A percentile compares a stretch with the other conserved stretches of the same genome.
These are phyloP conservation scores for Lecanosticta acicola DNA, from an alignment of 2,329 filamentous ascomycete species.

Conservation along the genomic window DNA sequence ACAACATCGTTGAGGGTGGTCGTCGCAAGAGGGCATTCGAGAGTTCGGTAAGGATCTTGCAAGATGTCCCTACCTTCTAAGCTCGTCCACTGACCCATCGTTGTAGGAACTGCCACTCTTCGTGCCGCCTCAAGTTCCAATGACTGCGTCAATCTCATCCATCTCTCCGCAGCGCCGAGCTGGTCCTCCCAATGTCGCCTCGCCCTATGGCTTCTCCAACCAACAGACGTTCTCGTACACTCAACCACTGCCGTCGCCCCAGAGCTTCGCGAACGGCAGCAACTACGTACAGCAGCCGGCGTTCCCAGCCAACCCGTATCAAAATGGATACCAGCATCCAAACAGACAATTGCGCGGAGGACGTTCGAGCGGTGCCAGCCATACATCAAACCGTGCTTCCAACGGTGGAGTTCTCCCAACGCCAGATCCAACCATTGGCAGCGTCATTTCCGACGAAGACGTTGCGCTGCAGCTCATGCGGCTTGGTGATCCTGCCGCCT, in stretches of 20 bases:
- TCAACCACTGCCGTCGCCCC: constrained; percentile 75
- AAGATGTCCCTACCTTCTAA: background rate
- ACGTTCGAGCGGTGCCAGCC: constrained; percentile 35
- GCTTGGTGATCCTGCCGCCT: constrained; percentile 86
- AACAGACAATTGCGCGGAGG: constrained; percentile 57
- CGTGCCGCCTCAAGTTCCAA: constrained; percentile 86
- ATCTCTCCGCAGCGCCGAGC: constrained; percentile 83
- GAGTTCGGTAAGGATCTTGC: constrained; percentile 76
- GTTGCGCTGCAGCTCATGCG: constrained; percentile 96
- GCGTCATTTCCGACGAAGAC: constrained; percentile 96
- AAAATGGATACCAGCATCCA: constrained; percentile 20
- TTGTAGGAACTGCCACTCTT: constrained; percentile 93
- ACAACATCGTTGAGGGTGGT: constrained; percentile 96
- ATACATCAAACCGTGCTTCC: constrained; percentile 39
- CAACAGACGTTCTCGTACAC: constrained; percentile 77
- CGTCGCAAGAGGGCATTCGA: constrained; percentile 89
- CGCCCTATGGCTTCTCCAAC: constrained; percentile 66
- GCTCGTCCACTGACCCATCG: constrained; percentile 9
- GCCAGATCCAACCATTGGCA: constrained; percentile 93
- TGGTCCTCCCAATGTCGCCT: constrained; percentile 65
- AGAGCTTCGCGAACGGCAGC: constrained; percentile 53
- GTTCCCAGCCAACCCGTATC: constrained; percentile 21
- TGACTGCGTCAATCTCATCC: constrained; percentile 93
- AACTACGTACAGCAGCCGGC: constrained; percentile 19
- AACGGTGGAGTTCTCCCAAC: constrained; percentile 69